Base-by-base conservation (phyloP, 2,329 filamentous ascomycete genomes). In the Beauveria asiatica region DNA sequence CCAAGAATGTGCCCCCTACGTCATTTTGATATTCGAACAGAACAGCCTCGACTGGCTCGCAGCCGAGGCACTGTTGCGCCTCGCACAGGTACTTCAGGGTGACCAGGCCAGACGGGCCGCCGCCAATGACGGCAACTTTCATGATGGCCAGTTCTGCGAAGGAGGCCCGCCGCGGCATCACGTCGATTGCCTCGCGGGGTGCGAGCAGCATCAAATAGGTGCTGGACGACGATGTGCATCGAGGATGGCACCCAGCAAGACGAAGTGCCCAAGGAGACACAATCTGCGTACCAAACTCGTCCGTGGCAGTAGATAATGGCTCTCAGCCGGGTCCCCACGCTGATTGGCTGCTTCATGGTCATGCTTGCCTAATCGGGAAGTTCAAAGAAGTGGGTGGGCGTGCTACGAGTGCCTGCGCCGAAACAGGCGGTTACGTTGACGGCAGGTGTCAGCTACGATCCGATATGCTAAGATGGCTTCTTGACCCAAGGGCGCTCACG, bases 1-100 rank as follows among this genome's bases (percentile, higher is more conserved):
- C 41, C 41, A 44, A 2, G 1, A 44, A 78, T 1, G 74, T 76
- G 4, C 76, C 76, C 16, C 75, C 76, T 19, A 79, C 68, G 1
- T 68, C 67, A 5, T 70, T 65, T 57, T 75, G 71, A 57, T 70
- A 68, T 67, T 79, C 76, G 59, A 78, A 78, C 10, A 79, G 63
- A 17, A 68, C 67, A 1, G 69, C 73, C 59, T 76, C 71, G 51
- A 78, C 71, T 2, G 69, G 69, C 8, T 70, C 64, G 7, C 67
- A 64, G 10, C 62, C 62, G 21, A 73, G 69, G 64, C 65, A 70
- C 21, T 70, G 37, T 45, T 71, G 70, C 1, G 71, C 70, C 44
- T 69, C 68, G 11, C 65, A 57, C 10, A 75, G 67, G 44, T 73
- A 72, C 59, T 74, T 74, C 5, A 74, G 65, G 1, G 73, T 44